These are phyloP conservation scores for Sordariomycetes sp. DNA, from an alignment of 2,329 filamentous ascomycete species.

Conservation along the genomic window DNA sequence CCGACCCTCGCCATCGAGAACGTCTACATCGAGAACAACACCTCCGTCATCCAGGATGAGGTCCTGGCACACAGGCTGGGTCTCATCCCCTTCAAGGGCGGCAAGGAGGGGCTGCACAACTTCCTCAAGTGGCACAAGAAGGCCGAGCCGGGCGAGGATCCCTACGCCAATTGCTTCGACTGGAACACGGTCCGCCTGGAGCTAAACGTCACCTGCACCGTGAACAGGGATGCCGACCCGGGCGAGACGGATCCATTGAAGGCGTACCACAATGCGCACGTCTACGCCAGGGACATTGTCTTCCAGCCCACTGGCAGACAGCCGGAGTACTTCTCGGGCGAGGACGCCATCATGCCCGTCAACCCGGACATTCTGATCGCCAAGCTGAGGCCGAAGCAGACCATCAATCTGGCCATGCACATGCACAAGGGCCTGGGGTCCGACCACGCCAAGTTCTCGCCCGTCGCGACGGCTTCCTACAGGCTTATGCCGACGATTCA, in stretches of 20 bases:
- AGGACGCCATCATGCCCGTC: constrained; percentile 61
- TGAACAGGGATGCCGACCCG: constrained; percentile 61
- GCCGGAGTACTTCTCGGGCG: constrained; percentile 56
- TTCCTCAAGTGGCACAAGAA: constrained; percentile 79
- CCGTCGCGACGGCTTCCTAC: constrained; percentile 91
- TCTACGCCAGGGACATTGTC: constrained; percentile 69
- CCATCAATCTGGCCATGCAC: constrained; percentile 79
- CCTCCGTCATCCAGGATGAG: constrained; percentile 95
- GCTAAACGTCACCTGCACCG: constrained; percentile 71
- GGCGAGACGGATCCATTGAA: constrained; percentile 73
- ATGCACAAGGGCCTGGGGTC: constrained; percentile 90
- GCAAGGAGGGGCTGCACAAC: constrained; percentile 62
- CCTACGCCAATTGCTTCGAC: constrained; percentile 55
- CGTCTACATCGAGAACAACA: constrained; percentile 93
- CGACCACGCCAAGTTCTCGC: constrained; percentile 96
- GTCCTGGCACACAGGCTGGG: constrained; percentile 86
- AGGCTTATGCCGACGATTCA: constrained; percentile 80
- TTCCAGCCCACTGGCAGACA: constrained; percentile 73
- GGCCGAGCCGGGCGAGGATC: constrained; percentile 52
- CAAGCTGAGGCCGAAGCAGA: constrained; percentile 86
- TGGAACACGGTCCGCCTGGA: constrained; percentile 80
- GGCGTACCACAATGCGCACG: constrained; percentile 76
- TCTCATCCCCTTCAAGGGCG: constrained; percentile 79
- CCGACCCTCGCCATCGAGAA: constrained; percentile 90
- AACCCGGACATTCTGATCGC: constrained; percentile 92